phyloP scores from a whole-genome alignment of 148 eudicot genomes.

The Vaccinium macrocarpon region DNA sequence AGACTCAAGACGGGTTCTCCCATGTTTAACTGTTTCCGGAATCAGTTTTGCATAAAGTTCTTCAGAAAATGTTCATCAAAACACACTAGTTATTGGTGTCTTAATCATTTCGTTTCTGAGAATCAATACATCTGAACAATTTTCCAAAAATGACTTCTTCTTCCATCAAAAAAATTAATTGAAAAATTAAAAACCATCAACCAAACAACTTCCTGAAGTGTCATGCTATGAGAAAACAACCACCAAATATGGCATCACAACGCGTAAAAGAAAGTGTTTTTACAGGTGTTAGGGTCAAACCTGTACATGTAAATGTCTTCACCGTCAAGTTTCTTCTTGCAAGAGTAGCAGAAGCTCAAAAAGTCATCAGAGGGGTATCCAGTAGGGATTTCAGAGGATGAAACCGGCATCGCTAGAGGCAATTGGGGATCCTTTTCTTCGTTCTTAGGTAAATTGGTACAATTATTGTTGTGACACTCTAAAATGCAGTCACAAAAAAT shows the following conservation, averaged over 20 bases:
- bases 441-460: constrained; percentile 28
- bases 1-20: neutral
- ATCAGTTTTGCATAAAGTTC: neutral
- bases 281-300: constrained; percentile 32
- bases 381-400: constrained; percentile 23
- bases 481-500: constrained; percentile 36
- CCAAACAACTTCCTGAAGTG: neutral
- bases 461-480: constrained; percentile 66
- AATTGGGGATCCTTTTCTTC: constrained; percentile 25
- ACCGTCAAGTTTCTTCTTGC: constrained; percentile 80
- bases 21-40: neutral
- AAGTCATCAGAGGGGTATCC: constrained; percentile 48
- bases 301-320: constrained; percentile 93
- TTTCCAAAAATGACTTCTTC: neutral
- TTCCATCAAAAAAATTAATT: neutral
- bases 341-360: constrained; percentile 72
- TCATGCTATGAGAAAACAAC: neutral
- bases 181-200: neutral
- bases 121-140: neutral
- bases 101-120: neutral
- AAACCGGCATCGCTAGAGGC: constrained; percentile 16
- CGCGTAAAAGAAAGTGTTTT: neutral
- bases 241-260: neutral
- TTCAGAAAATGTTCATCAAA: too few species aligned
- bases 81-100: neutral